Evolutionary conservation across 2,329 filamentous ascomycete genomes (phyloP), one percentile per base, ranked within the genome.

Genomic region (Rutstroemia sp.): DNA sequence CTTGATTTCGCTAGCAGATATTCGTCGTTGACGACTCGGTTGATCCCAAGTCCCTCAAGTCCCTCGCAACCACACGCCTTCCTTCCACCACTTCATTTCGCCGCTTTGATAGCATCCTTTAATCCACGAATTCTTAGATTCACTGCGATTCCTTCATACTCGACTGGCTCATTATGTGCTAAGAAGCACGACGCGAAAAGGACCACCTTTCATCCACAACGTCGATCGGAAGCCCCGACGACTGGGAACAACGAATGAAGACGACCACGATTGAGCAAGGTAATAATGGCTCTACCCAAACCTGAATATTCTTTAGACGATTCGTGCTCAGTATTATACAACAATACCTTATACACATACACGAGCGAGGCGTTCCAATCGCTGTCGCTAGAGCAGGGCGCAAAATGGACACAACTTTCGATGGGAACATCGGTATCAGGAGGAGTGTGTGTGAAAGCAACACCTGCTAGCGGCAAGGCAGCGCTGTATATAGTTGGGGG

Each of bases 301-400:
- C 90, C 91, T 52, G 75, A 80, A 53, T 79, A 83, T 68, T 76
- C 85, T 61, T 75, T 96, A 70, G 81, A 84, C 71, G 83, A 86
- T 72, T 85, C 89, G 67, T 97, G 92, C 73, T 90, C 91, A 57
- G 82, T 87, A 67, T 80, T 96, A 60, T 78, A 89, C 75, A 78
- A 91, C 69, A 85, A 91, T 71, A 90, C 85, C 12, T 82, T 97
- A 53, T 97, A 95, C 74, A 85, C 88, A 47, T 95, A 90, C 71
- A 89, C 90, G 5, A 73, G 83, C 8, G 73, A 81, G 48, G 88
- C 83, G 27, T 92, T 97, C 65, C 82, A 91, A 69, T 87, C 87
- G 8, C 73, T 97, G 62, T 72, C 78, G 12, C 73, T 97, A 61
- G 73, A 80, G 61, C 72, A 83, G 62, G 87, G 87, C 51, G 87